Evolutionary conservation across 768 basidiomycete species (phyloP), one percentile per base, ranked within the genome.

Genomic region (Pisolithus marmoratus): DNA sequence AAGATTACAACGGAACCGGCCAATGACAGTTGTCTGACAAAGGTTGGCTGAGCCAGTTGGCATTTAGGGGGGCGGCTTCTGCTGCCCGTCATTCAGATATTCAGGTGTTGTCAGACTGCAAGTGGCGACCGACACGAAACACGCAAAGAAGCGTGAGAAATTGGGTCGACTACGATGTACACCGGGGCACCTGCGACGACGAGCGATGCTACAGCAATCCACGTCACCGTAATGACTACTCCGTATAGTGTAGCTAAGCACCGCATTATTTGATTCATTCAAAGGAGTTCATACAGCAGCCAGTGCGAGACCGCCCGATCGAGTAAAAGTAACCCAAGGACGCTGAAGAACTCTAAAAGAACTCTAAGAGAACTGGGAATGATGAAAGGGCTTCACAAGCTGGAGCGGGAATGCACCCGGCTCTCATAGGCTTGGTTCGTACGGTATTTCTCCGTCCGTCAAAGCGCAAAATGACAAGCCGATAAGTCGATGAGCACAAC

Each of bases 401-500:
- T 12, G 15, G 34, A 34, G 34, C 34, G 14, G 34, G 34, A 34
- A 34, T 34, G 14, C 12, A 14, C 34, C 34, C 34, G 4, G 34
- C 34, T 15, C 34, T 34, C 29, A 8, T 29, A 29, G 11, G 14
- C 11, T 12, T 34, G 34, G 34, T 34, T 34, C 14, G 34, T 15
- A 15, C 34, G 29, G 15, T 12, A 34, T 14, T 4, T 34, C 34
- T 14, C 34, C 34, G 34, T 34, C 29, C 34, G 14, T 34, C 34
- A 1, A 5, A 34, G 12, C 34, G 34, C 5, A 15, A n/a, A 14
- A 34, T 15, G 34, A 31, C 29, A 31, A 12, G 48, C 73, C 71
- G 38, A 77, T 54, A 8, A 74, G 72, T 59, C 74, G 73, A 17
- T 27, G 71, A 68, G 51, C 78, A 72, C 48, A n/a, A n/a, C 27